Percentiles rank a stretch among this genome's conserved stretches.
Conservation (phyloP, 805 yeast species). For the Candida awuae region DNA sequence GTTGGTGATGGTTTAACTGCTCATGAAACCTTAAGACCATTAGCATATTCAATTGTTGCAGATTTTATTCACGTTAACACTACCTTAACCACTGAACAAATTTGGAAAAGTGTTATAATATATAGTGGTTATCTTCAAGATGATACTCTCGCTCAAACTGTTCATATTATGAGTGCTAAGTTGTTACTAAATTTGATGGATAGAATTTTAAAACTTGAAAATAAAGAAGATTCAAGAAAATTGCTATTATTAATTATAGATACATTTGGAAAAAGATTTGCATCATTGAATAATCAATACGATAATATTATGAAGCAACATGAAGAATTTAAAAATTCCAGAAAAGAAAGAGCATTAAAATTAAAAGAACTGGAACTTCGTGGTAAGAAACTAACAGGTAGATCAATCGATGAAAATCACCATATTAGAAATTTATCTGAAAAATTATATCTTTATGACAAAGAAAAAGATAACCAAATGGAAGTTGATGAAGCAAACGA, state of each 20-base stretch:
- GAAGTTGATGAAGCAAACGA: constrained; percentile 14
- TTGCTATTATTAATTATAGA: constrained; percentile 79
- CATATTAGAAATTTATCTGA: constrained; percentile 8
- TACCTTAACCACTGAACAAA: constrained; percentile 72
- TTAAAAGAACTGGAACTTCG: constrained; percentile 31
- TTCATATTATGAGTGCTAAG: constrained; percentile 95
- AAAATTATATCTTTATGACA: constrained; percentile 7
- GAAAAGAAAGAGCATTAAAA: constrained; percentile 36
- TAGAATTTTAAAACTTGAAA: constrained; percentile 71
- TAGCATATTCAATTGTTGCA: constrained; percentile 93
- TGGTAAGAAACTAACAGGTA: constrained; percentile 31
- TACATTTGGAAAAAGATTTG: constrained; percentile 78
- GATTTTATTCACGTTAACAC: constrained; percentile 89
- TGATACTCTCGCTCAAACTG: constrained; percentile 72
- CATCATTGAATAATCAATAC: constrained; percentile 64
- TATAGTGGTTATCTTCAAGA: constrained; percentile 79
- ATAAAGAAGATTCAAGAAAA: constrained; percentile 75
- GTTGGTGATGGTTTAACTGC: constrained; percentile 92
- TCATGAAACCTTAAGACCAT: constrained; percentile 79
- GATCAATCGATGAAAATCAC: constrained; percentile 12
- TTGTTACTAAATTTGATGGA: constrained; percentile 82
- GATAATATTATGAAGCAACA: constrained; percentile 58
- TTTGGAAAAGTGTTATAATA: constrained; percentile 78
- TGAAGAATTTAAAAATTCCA: constrained; percentile 39
- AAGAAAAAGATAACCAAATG: constrained; percentile 5